These are phyloP conservation scores for Candida sphagnicola DNA, from an alignment of 805 yeast genomes.

Conservation along the genomic window DNA sequence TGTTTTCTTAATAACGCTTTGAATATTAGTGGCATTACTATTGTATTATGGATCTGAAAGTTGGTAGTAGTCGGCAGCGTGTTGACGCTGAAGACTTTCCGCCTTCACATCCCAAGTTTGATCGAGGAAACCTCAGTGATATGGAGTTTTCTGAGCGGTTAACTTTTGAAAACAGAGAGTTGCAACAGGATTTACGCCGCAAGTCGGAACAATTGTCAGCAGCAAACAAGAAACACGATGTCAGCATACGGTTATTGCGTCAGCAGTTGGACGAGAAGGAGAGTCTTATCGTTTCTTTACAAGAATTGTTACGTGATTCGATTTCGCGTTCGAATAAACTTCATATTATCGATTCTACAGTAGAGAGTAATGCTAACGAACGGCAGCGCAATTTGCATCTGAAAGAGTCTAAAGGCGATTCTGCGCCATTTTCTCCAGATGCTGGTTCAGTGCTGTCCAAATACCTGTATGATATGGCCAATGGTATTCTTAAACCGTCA, in stretches of 20 bases:
- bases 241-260: not conserved
- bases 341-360: no score
- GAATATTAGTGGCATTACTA: not conserved
- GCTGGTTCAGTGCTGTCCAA: no score
- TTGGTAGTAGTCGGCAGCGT: not conserved
- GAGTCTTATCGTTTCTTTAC: slow-evolving; percentile 9
- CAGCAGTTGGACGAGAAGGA: slow-evolving; percentile 6
- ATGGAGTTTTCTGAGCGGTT: slow-evolving; percentile 32
- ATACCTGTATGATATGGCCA: no score
- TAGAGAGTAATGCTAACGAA: no score
- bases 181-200: slow-evolving; percentile 12
- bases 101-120: slow-evolving; percentile 36
- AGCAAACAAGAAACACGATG: not conserved
- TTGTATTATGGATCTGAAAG: not conserved
- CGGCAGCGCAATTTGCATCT: no score
- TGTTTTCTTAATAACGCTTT: no score
- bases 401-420: no score
- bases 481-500: no score
- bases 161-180: slow-evolving; percentile 32
- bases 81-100: slow-evolving; percentile 10
- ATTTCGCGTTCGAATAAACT: slow-evolving; percentile 1
- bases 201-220: not conserved
- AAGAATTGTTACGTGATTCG: slow-evolving; percentile 8
- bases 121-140: slow-evolving; percentile 24
- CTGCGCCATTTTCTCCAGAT: no score